These are phyloP conservation scores for Neofusicoccum kwambonambiense DNA, from an alignment of 2,329 filamentous ascomycete genomes.

Conservation along the genomic window DNA sequence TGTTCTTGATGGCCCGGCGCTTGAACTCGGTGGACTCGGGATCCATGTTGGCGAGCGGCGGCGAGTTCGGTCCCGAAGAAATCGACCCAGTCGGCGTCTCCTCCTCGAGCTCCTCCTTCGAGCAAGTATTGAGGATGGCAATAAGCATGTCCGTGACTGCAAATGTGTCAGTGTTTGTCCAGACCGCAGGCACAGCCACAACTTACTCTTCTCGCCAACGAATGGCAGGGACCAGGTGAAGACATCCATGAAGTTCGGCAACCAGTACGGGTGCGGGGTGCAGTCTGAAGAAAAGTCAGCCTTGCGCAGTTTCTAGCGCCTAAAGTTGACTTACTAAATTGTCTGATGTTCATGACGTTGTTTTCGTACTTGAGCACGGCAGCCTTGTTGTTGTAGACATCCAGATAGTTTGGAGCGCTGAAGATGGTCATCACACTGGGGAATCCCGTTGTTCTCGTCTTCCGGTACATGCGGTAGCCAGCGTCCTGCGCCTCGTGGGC, in stretches of 20 bases:
- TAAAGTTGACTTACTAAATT: slow-evolving; percentile 64
- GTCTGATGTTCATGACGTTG: slow-evolving; percentile 99
- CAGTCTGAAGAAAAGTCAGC: slow-evolving; percentile 56
- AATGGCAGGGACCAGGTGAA: slow-evolving; percentile 99
- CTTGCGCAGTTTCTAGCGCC: background rate
- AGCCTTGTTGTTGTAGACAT: slow-evolving; percentile 99
- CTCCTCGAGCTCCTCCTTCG: slow-evolving; percentile 93
- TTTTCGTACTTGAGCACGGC: slow-evolving; percentile 99
- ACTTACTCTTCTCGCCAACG: slow-evolving; percentile 80
- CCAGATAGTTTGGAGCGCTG: slow-evolving; percentile 96
- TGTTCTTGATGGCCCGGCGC: slow-evolving; percentile 97
- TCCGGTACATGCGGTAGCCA: slow-evolving; percentile 98
- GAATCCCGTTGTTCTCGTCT: slow-evolving; percentile 96
- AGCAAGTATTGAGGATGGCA: slow-evolving; percentile 95
- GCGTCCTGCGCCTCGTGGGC: slow-evolving; percentile 98
- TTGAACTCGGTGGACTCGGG: slow-evolving; percentile 90
- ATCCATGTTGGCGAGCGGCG: slow-evolving; percentile 65
- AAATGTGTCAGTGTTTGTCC: background rate
- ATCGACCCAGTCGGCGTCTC: slow-evolving; percentile 71
- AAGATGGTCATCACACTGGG: slow-evolving; percentile 99
- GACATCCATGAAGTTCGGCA: slow-evolving; percentile 99
- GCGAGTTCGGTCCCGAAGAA: slow-evolving; percentile 70
- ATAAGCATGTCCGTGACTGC: slow-evolving; percentile 94
- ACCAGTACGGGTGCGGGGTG: slow-evolving; percentile 98
- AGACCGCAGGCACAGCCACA: background rate